Base-by-base conservation (phyloP, 2,329 filamentous ascomycete species). In the Pseudogymnoascus sp. region DNA sequence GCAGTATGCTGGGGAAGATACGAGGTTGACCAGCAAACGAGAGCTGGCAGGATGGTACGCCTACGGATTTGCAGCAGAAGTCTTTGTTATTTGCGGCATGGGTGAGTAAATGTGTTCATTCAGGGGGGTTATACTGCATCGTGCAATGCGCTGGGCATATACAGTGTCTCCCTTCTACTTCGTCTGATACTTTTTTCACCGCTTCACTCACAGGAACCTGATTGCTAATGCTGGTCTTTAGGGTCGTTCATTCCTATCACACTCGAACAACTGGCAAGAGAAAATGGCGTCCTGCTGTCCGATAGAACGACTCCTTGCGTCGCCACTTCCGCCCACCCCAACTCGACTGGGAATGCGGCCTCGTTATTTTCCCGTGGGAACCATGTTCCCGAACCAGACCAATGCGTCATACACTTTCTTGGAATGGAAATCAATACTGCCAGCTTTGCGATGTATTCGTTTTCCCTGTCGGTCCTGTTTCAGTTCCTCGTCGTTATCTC, bases 391-490 rank as follows among this genome's bases (percentile, higher is more conserved):
- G 34, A 65, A 66, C 43, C 65, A 57, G 63, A 28, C 67, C 91
- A 96, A 74, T 99, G 95, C 73, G 80, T 98, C 65, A 86, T 98
- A 65, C 85, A 88, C 68, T 80, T 98, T 4, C 79, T 96, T 23
- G 93, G 93, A 5, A 76, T 90, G 65, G 88, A 96, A 72, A 88
- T 99, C 78, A 98, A 98, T 76, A 97, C 93, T 0, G 93, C 93
- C 37, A 96, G 90, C 75, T 97, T 98, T 75, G 93, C 92, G 74
- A 96, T 98, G 92, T 98, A 98, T 77, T 97, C 92, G 1, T 99
- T 99, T 77, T 96, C 92, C 65, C 80, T 96, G 72, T 96, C 91
- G 74, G 95, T 99, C 1, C 77, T 97, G 19, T 76, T 97, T 10
- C 95, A 99, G 75, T 90, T 93, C 1, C 77, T 98, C 28, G 79